These are phyloP conservation scores for Trypanosoma conorhini DNA, from an alignment of 208 protist species.

Conservation along the genomic window DNA sequence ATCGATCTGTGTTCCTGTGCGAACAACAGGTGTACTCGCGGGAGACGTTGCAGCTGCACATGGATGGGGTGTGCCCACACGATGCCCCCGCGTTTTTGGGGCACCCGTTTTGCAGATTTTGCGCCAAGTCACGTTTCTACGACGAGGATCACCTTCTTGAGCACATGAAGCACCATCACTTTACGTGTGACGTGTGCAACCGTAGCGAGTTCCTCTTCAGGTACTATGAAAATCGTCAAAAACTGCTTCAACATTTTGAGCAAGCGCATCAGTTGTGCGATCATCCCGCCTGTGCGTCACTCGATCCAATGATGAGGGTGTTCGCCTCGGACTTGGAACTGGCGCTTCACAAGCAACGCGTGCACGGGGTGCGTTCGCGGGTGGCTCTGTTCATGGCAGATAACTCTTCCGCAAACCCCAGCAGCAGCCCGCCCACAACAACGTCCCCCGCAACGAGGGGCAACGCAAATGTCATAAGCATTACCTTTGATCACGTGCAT, in stretches of 20 bases:
- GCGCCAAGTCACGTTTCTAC: conserved; percentile 60
- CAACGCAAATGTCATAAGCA: conserved; percentile 68
- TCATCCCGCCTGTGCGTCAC: conserved; percentile 68
- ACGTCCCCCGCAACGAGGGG: conserved; percentile 43
- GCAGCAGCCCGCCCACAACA: not conserved
- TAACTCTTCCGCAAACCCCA: not conserved
- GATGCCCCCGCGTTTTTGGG: conserved; percentile 79
- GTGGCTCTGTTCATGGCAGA: conserved; percentile 20
- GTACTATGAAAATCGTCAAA: conserved; percentile 77
- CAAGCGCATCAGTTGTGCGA: conserved; percentile 82
- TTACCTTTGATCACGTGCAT: conserved; percentile 80
- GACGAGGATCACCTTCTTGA: conserved; percentile 81
- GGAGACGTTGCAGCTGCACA: conserved; percentile 52
- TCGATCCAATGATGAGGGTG: conserved; percentile 83
- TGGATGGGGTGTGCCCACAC: conserved; percentile 51
- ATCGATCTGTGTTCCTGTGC: conserved; percentile 77
- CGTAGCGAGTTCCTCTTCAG: conserved; percentile 80
- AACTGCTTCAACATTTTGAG: conserved; percentile 79
- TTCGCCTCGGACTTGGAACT: conserved; percentile 86
- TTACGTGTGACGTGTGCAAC: conserved; percentile 90
- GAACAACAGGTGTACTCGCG: conserved; percentile 77
- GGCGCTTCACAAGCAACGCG: conserved; percentile 74
- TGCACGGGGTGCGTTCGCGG: conserved; percentile 58
- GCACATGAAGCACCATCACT: conserved; percentile 90
- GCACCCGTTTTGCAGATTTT: conserved; percentile 86